phyloP scores from a whole-genome alignment of 495 filamentous ascomycete species.

The Extremus antarcticus region DNA sequence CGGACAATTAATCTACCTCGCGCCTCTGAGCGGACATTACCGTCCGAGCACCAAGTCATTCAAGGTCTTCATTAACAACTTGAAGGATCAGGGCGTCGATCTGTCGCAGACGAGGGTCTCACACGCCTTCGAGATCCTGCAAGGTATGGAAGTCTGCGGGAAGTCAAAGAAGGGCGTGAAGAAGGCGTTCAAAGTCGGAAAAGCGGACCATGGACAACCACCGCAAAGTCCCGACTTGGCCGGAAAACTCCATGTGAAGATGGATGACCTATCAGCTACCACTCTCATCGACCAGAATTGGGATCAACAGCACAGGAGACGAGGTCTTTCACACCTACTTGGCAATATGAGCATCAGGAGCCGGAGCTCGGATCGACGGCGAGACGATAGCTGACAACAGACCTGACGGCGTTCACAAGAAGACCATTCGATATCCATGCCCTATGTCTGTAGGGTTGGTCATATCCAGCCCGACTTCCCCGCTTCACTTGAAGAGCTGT shows the following conservation, averaged over 20 bases:
- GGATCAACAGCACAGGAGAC: background rate
- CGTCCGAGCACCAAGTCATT: constrained; percentile 70
- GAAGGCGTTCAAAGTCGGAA: background rate
- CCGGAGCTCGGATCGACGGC: background rate
- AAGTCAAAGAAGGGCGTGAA: constrained; percentile 40
- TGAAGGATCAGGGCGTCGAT: constrained; percentile 64
- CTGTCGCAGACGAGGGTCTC: constrained; percentile 65
- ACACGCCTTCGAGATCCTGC: constrained; percentile 65
- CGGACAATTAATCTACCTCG: constrained; percentile 52
- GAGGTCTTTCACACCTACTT: background rate
- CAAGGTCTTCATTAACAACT: constrained; percentile 59
- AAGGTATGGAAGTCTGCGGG: constrained; percentile 69
- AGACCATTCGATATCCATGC: too few species aligned
- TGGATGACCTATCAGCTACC: background rate
- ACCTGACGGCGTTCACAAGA: too few species aligned
- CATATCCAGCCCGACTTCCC: too few species aligned
- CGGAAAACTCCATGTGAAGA: background rate
- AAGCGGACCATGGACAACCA: background rate
- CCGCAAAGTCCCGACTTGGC: background rate
- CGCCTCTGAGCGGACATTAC: constrained; percentile 66
- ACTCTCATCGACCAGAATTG: constrained; percentile 3
- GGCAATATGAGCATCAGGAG: constrained; percentile 5
- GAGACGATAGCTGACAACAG: background rate
- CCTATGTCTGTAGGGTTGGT: too few species aligned
- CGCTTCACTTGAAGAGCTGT: too few species aligned